A percentile compares a stretch with the other conserved stretches of the same genome.
Evolutionary conservation across 2,329 filamentous ascomycete genomes (phyloP).

Genomic region (Venturia aucupariae): DNA sequence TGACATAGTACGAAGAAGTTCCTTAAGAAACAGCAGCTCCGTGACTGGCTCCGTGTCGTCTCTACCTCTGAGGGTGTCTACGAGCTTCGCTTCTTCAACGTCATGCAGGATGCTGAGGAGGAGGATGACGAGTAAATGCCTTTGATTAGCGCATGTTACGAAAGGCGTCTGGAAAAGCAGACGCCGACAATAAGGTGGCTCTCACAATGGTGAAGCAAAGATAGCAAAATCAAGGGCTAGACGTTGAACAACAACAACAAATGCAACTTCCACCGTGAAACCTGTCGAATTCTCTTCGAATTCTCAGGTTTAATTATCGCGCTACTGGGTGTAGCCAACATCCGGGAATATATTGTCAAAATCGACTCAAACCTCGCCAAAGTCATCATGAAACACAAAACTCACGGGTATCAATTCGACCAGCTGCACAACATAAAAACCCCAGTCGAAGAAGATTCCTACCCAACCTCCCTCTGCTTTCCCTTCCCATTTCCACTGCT

Average conservation of each 20-base stretch:
- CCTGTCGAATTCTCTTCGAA: too few species aligned
- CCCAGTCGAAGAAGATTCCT: background rate
- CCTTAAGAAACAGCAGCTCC: conserved; percentile 99
- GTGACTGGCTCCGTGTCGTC: conserved; percentile 99
- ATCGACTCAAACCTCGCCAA: too few species aligned
- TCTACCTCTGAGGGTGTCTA: conserved; percentile 97
- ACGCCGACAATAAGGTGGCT: background rate
- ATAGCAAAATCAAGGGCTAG: background rate
- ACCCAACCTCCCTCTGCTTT: background rate
- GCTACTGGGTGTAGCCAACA: background rate
- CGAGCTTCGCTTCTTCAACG: conserved; percentile 99
- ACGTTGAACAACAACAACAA: background rate
- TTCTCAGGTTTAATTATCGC: too few species aligned
- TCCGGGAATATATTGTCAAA: too few species aligned
- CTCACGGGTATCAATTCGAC: background rate
- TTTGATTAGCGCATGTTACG: background rate
- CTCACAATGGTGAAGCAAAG: background rate
- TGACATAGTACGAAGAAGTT: conserved; percentile 94
- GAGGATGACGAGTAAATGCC: conserved; percentile 90
- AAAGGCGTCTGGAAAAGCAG: background rate
- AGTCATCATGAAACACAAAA: too few species aligned
- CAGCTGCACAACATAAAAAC: background rate
- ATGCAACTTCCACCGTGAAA: background rate
- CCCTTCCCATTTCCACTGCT: background rate
- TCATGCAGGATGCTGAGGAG: conserved; percentile 94